Evolutionary conservation across 352 stramenopile species (phyloP), one percentile per base, ranked within the genome.

Genomic region (Halophytophthora polymorphica): DNA sequence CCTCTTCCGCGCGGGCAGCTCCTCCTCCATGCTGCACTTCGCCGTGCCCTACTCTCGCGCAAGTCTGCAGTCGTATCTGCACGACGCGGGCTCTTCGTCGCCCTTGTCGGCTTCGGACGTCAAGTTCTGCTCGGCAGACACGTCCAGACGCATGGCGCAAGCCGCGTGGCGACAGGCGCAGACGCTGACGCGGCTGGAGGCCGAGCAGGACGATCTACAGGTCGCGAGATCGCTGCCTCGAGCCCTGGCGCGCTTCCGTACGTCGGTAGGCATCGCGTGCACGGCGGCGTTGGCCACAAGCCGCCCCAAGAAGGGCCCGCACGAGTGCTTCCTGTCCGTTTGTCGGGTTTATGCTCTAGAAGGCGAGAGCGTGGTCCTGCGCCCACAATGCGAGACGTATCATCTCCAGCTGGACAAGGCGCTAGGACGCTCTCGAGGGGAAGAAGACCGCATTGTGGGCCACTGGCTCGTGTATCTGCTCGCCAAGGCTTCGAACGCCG

Each of bases 391-490:
- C 15, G 66, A 77, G 45, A 86, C 77, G 37, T 90, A 86, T 29
- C 72, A 79, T 22, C 34, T 93, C 12, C 61, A 73, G 34, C 56
- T 92, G 45, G 79, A 88, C 66, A 92, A 92, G 57, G 61, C 64
- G 19, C 33, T 75, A 21, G 58, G 61, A 15, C 74, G 73, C 19
- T 72, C 73, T n/a, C 73, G 73, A 23, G 44, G 34, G 43, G 77
- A 90, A 39, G 76, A 93, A 66, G 80, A 90, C 37, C 53, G 70
- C n/a, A 76, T 86, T 15, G 79, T 88, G 53, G 72, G 76, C 51
- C 64, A 69, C 11, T 86, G 77, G 65, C 61, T 90, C 36, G 75
- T 93, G 33, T 87, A 89, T 61, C 37, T 85, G 19, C 48, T 92
- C 5, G 71, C 72, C 2, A 78, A 83, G 29, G 45, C 72, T 13